These are phyloP conservation scores for Colletotrichum sansevieriae DNA, from an alignment of 2,329 filamentous ascomycete species.

Conservation along the genomic window DNA sequence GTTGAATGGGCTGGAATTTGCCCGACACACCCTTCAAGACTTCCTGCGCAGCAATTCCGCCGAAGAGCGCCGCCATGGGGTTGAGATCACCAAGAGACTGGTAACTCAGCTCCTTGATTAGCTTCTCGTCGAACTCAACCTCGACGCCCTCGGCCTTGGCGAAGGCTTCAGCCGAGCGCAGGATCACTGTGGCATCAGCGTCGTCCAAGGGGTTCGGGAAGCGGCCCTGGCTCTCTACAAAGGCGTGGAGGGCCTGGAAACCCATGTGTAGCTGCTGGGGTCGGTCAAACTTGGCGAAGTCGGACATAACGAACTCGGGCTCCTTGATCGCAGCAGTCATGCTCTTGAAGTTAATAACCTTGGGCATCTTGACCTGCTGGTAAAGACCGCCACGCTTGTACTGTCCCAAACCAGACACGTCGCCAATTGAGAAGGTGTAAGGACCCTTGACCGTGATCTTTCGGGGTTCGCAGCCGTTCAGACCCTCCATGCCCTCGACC, in stretches of 20 bases:
- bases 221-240: slow-evolving; percentile 79
- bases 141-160: slow-evolving; percentile 81
- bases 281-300: slow-evolving; percentile 98
- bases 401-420: slow-evolving; percentile 86
- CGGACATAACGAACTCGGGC: slow-evolving; percentile 90
- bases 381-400: slow-evolving; percentile 92
- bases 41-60: slow-evolving; percentile 93
- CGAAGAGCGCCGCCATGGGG: slow-evolving; percentile 95
- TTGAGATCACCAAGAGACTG: slow-evolving; percentile 92
- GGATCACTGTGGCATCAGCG: slow-evolving; percentile 82
- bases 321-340: slow-evolving; percentile 84
- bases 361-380: slow-evolving; percentile 98
- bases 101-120: slow-evolving; percentile 93
- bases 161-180: slow-evolving; percentile 81
- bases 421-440: slow-evolving; percentile 97
- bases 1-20: slow-evolving; percentile 95
- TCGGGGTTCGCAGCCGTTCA: slow-evolving; percentile 86
- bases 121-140: slow-evolving; percentile 89
- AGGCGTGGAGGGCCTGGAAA: slow-evolving; percentile 91
- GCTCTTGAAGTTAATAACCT: slow-evolving; percentile 88
- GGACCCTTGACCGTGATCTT: slow-evolving; percentile 96
- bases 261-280: slow-evolving; percentile 92
- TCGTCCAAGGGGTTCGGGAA: slow-evolving; percentile 88
- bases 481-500: slow-evolving; percentile 87
- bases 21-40: slow-evolving; percentile 97